Evolutionary conservation across 805 yeast genomes (phyloP).

Genomic region (Lipomyces spencermartinsiae): DNA sequence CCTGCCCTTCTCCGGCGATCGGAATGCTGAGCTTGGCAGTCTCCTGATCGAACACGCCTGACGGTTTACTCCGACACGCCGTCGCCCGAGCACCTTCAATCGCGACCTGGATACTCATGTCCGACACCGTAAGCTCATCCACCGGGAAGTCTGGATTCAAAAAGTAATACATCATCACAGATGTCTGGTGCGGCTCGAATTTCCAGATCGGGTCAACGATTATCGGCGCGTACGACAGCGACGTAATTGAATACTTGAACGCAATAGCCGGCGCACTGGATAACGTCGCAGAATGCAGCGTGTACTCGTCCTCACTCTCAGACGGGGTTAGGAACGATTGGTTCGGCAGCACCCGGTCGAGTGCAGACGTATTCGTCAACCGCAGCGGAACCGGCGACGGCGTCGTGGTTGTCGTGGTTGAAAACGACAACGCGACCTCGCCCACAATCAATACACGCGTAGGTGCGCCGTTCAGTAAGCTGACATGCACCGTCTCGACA

Average conservation of each 20-base stretch:
- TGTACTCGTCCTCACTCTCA: constrained; percentile 46
- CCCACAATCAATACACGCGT: constrained; percentile 72
- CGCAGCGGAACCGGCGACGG: constrained; percentile 49
- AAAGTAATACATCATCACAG: constrained; percentile 76
- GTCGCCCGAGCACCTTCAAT: constrained; percentile 63
- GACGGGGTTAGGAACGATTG: constrained; percentile 54
- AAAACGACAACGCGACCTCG: constrained; percentile 81
- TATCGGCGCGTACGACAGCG: constrained; percentile 62
- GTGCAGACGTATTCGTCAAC: constrained; percentile 51
- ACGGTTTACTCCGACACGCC: constrained; percentile 86
- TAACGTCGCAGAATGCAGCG: constrained; percentile 11
- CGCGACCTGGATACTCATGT: constrained; percentile 66
- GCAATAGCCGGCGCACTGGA: constrained; percentile 71
- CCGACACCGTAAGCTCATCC: constrained; percentile 56
- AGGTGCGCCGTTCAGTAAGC: constrained; percentile 70
- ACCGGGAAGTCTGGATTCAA: constrained; percentile 57
- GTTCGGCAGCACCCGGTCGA: constrained; percentile 59
- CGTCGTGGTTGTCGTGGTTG: constrained; percentile 45
- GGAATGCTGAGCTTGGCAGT: constrained; percentile 88
- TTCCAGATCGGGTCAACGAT: constrained; percentile 86
- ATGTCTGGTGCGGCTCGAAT: constrained; percentile 81
- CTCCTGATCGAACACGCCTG: constrained; percentile 88
- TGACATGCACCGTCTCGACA: constrained; percentile 84
- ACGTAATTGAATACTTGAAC: constrained; percentile 69
- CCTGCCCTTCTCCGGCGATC: constrained; percentile 51